phyloP scores from a whole-genome alignment of 768 basidiomycete species.

The Psilocybe azurescens region DNA sequence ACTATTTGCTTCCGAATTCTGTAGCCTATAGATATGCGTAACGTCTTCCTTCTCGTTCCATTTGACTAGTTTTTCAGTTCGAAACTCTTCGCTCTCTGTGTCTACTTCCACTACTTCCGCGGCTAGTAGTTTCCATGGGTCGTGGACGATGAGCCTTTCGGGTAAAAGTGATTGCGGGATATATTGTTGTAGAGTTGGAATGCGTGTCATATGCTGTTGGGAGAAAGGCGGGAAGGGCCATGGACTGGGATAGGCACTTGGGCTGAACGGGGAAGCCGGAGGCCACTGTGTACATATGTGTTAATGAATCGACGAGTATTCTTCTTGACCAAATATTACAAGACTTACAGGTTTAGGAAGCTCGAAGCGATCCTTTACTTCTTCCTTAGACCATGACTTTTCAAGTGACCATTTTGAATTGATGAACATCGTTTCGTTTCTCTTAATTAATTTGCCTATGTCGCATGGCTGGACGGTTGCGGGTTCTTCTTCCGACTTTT shows the following conservation, averaged over 20 bases:
- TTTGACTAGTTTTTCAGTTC: background rate
- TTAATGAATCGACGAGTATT: background rate
- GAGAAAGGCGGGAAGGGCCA: constrained; percentile 48
- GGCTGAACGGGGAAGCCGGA: constrained; percentile 32
- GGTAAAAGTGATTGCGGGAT: constrained; percentile 32
- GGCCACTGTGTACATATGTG: constrained; percentile 14
- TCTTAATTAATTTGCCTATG: constrained; percentile 28
- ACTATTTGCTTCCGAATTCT: constrained; percentile 2
- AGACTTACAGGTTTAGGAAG: constrained; percentile 11
- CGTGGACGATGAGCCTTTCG: constrained; percentile 28
- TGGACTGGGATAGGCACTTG: constrained; percentile 40
- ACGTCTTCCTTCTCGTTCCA: constrained; percentile 11
- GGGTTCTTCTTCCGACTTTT: constrained; percentile 41
- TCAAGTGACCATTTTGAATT: background rate
- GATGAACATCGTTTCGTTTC: constrained; percentile 16
- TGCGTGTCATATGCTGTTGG: constrained; percentile 1
- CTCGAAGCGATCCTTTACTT: constrained; percentile 1
- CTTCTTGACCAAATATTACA: background rate
- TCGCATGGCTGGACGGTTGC: constrained; percentile 32
- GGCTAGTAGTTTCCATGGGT: constrained; percentile 23
- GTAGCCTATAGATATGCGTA: constrained; percentile 14
- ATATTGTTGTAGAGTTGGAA: constrained; percentile 26
- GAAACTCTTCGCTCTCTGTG: background rate
- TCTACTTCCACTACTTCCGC: background rate
- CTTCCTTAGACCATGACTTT: constrained; percentile 6